Percentiles rank a stretch among this genome's conserved stretches.
Conservation (phyloP, 345 rosid genomes). For the Camelina neglecta region DNA sequence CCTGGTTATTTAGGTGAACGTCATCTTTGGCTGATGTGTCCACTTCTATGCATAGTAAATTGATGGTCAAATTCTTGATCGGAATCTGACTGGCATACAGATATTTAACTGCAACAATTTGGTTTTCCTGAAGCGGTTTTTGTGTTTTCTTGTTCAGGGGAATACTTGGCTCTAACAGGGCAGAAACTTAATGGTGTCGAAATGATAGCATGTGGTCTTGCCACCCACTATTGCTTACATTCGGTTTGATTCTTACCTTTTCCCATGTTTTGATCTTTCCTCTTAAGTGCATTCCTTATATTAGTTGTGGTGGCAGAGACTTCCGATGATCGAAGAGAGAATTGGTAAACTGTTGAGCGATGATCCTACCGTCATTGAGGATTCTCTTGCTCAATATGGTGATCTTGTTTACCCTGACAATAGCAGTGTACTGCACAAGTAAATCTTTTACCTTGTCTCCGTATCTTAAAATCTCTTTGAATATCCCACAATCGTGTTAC, state of each 20-base stretch:
- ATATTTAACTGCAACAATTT: conserved; percentile 4
- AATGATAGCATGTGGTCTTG: conserved; percentile 95
- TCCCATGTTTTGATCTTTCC: conserved; percentile 26
- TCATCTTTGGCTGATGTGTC: conserved; percentile 20
- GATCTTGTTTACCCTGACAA: conserved; percentile 80
- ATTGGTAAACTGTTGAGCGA: conserved; percentile 82
- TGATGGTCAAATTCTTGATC: not conserved
- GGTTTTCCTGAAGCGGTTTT: conserved; percentile 16
- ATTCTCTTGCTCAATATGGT: conserved; percentile 84
- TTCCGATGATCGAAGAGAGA: conserved; percentile 72
- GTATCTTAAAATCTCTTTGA: conserved; percentile 13
- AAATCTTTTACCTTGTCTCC: conserved; percentile 32
- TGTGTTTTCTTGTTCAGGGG: conserved; percentile 57
- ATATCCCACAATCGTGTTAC: conserved; percentile 9
- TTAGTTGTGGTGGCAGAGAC: conserved; percentile 59
- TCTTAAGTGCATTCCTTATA: conserved; percentile 20
- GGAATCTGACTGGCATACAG: conserved; percentile 20
- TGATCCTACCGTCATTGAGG: conserved; percentile 72
- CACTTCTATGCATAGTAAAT: conserved; percentile 1
- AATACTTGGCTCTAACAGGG: conserved; percentile 90
- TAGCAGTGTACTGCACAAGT: conserved; percentile 71
- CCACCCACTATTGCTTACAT: conserved; percentile 79
- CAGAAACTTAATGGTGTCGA: conserved; percentile 85
- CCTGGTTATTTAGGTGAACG: conserved; percentile 81
- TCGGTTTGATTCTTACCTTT: conserved; percentile 52